phyloP scores from a whole-genome alignment of 768 basidiomycete species.

The Leccinellum albellum region DNA sequence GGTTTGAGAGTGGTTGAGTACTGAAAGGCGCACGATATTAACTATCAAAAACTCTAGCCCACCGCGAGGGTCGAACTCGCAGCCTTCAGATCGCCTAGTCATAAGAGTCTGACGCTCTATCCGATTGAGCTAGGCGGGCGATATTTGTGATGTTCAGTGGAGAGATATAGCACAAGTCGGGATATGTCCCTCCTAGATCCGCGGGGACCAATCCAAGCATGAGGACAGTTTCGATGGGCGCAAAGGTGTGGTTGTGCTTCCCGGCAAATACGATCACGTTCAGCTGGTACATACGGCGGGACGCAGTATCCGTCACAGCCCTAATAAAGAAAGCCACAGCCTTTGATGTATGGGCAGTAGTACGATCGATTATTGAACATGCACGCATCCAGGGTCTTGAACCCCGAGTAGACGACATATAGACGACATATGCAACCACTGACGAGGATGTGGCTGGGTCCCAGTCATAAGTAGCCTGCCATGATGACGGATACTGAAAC shows the following conservation, averaged over 20 bases:
- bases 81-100: constrained; percentile 52
- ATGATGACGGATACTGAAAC: background rate
- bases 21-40: background rate
- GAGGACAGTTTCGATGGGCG: constrained; percentile 17
- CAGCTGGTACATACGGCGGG: constrained; percentile 9
- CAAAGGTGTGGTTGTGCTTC: constrained; percentile 22
- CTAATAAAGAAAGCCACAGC: constrained; percentile 7
- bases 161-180: no score
- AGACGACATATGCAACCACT: constrained; percentile 2
- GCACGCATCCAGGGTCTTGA: constrained; percentile 15
- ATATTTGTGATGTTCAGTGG: background rate
- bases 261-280: constrained; percentile 6
- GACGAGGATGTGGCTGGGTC: background rate
- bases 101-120: constrained; percentile 67
- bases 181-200: background rate
- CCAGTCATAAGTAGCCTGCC: background rate
- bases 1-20: background rate
- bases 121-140: constrained; percentile 66
- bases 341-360: background rate
- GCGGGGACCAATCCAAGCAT: background rate
- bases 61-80: constrained; percentile 65
- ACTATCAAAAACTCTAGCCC: constrained; percentile 40
- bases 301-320: constrained; percentile 15
- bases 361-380: constrained; percentile 19
- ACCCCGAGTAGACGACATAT: constrained; percentile 6